Conservation (phyloP, 495 filamentous ascomycete species). For the Talaromyces ruber region DNA sequence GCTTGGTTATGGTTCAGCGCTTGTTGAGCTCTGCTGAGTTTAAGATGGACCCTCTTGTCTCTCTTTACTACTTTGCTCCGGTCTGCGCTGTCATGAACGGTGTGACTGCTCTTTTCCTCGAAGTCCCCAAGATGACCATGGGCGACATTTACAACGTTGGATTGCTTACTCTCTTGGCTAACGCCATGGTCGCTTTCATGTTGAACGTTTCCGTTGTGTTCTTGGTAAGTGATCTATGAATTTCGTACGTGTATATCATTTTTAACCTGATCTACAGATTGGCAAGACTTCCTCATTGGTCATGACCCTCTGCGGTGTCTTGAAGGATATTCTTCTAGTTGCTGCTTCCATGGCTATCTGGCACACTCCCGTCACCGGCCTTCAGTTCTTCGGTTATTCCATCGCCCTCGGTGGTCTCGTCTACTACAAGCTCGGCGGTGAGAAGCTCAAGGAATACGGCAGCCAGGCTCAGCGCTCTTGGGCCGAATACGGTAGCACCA, state of each 20-base stretch:
- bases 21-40: slow-evolving; percentile 82
- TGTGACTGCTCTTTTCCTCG: slow-evolving; percentile 67
- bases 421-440: slow-evolving; percentile 93
- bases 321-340: slow-evolving; percentile 97
- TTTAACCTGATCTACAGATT: slow-evolving; percentile 52
- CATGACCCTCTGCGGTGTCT: slow-evolving; percentile 93
- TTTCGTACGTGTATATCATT: background rate
- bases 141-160: slow-evolving; percentile 69
- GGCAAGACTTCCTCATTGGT: slow-evolving; percentile 95
- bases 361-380: slow-evolving; percentile 67
- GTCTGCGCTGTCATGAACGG: slow-evolving; percentile 89
- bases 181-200: slow-evolving; percentile 76
- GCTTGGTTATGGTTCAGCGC: slow-evolving; percentile 85
- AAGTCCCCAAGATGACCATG: slow-evolving; percentile 63
- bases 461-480: slow-evolving; percentile 60
- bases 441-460: slow-evolving; percentile 72
- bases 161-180: slow-evolving; percentile 63
- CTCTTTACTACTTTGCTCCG: slow-evolving; percentile 93
- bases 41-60: slow-evolving; percentile 97
- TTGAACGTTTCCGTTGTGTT: slow-evolving; percentile 93
- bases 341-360: slow-evolving; percentile 83
- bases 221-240: slow-evolving; percentile 53
- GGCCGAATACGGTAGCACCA: slow-evolving; percentile 75
- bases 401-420: slow-evolving; percentile 85
- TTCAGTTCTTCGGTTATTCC: slow-evolving; percentile 93